A percentile compares a stretch with the other conserved stretches of the same genome.
Evolutionary conservation across 345 rosid genomes (phyloP).

Genomic region (Arabidopsis arenosa): DNA sequence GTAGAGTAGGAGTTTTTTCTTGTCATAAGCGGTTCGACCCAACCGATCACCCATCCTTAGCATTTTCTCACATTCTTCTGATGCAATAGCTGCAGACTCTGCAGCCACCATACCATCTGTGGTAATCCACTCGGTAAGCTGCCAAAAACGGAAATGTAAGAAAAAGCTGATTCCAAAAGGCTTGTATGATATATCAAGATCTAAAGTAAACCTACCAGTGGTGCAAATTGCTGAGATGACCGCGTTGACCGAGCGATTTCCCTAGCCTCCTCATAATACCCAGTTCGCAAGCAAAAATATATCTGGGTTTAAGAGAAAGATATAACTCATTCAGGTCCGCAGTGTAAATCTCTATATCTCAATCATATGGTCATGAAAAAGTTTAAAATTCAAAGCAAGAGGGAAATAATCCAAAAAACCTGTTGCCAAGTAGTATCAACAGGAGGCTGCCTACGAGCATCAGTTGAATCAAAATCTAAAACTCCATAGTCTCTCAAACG

Average conservation of each 20-base stretch:
- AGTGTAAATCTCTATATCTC: slow-evolving; percentile 14
- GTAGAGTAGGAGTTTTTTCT: slow-evolving; percentile 91
- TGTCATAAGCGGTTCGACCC: slow-evolving; percentile 91
- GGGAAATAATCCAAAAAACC: slow-evolving; percentile 53
- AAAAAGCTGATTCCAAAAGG: slow-evolving; percentile 25
- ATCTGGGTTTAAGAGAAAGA: slow-evolving; percentile 57
- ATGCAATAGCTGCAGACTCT: slow-evolving; percentile 80
- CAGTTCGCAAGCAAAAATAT: slow-evolving; percentile 96
- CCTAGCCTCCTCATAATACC: slow-evolving; percentile 93
- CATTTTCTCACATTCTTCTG: slow-evolving; percentile 98
- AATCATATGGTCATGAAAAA: slow-evolving; percentile 8
- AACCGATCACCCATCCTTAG: slow-evolving; percentile 90
- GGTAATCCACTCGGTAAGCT: slow-evolving; percentile 95
- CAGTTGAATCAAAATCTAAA: slow-evolving; percentile 89
- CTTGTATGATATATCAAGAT: slow-evolving; percentile 23
- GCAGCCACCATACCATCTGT: slow-evolving; percentile 80
- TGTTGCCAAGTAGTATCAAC: slow-evolving; percentile 99
- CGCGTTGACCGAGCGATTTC: slow-evolving; percentile 80
- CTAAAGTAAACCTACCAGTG: slow-evolving; percentile 64
- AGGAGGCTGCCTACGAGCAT: slow-evolving; percentile 95
- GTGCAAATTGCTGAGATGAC: slow-evolving; percentile 86
- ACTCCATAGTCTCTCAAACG: slow-evolving; percentile 93
- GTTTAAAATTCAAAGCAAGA: slow-evolving; percentile 14
- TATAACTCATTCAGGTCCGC: slow-evolving; percentile 9
- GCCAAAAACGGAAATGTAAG: slow-evolving; percentile 46